phyloP scores from a whole-genome alignment of 257 asterid genomes.

The Jacaranda copaia region DNA sequence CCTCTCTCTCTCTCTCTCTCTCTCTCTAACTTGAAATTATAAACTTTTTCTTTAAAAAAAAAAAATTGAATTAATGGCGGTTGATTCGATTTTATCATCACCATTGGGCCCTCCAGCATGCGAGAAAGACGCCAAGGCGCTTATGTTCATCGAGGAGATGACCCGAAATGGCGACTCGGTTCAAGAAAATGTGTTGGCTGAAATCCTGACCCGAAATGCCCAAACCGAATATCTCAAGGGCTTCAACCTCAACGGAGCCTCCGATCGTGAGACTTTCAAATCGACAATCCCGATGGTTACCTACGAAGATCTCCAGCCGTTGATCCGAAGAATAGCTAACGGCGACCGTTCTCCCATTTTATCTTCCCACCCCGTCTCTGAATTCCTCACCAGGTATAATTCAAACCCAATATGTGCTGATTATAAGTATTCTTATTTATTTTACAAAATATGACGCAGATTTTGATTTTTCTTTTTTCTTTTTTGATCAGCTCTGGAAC shows the following conservation, averaged over 20 bases:
- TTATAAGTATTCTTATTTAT: not conserved
- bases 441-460: not conserved
- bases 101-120: conserved; percentile 90
- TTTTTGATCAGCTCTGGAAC: conserved; percentile 55
- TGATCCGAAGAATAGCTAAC: conserved; percentile 86
- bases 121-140: conserved; percentile 88
- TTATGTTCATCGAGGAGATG: conserved; percentile 88
- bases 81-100: conserved; percentile 77
- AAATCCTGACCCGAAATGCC: conserved; percentile 71
- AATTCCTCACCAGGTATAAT: conserved; percentile 88
- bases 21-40: not conserved
- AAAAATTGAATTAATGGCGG: conserved; percentile 57
- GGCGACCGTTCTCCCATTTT: conserved; percentile 91
- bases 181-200: conserved; percentile 70
- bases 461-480: not conserved
- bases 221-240: conserved; percentile 74
- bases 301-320: conserved; percentile 91
- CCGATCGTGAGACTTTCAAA: conserved; percentile 74
- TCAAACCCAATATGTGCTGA: not conserved
- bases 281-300: conserved; percentile 77
- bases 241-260: conserved; percentile 64
- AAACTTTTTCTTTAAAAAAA: not conserved
- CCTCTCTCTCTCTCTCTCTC: not conserved
- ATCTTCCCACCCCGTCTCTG: conserved; percentile 88
- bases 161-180: conserved; percentile 84